Base-by-base conservation (phyloP, 768 basidiomycete species). In the Serendipita indica region DNA sequence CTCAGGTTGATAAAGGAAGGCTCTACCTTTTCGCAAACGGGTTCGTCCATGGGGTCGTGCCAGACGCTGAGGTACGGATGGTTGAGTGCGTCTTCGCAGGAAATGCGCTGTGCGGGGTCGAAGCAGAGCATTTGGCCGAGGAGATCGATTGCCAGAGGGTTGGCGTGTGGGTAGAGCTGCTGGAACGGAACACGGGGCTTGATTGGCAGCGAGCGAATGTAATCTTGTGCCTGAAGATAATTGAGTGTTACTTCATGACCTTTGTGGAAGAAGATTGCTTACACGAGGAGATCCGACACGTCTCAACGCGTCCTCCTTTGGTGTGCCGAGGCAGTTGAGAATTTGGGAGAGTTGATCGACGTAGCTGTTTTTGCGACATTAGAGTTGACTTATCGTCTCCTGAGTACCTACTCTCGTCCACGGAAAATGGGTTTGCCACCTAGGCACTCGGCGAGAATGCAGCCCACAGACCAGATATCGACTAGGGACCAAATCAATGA, bases 331-430 rank as follows among this genome's bases (percentile, higher is more conserved):
- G 67, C 93, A 90, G 70, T 98, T 93, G 34, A 99, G 76, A 67
- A 99, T 97, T 71, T 96, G 91, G 68, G 98, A 98, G 57, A 98
- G 77, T 69, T 99, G 96, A 69, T 99, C 96, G 58, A 99, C 94
- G 68, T 99, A 98, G 68, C 89, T 90, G 65, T 6, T 58, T 13
- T 59, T 13, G 34, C n/a, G 10, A 52, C 22, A 20, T n/a, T 39
- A 18, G 45, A 10, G 16, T 2, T 0, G 33, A 18, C 20, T n/a
- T 13, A 6, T 13, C 35, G 10, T 10, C n/a, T 37, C 10, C 32
- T 16, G 33, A 3, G 2, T 7, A 74, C 88, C 69, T 68, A 93
- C 89, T 98, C 96, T 75, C 91, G 77, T 58, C 96, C 96, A 72
- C 98, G 98, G 76, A 85, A 96, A 63, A 96, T 88, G 1, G 93